Evolutionary conservation across 208 protist species (phyloP).

Genomic region (Acanthamoeba healyi): DNA sequence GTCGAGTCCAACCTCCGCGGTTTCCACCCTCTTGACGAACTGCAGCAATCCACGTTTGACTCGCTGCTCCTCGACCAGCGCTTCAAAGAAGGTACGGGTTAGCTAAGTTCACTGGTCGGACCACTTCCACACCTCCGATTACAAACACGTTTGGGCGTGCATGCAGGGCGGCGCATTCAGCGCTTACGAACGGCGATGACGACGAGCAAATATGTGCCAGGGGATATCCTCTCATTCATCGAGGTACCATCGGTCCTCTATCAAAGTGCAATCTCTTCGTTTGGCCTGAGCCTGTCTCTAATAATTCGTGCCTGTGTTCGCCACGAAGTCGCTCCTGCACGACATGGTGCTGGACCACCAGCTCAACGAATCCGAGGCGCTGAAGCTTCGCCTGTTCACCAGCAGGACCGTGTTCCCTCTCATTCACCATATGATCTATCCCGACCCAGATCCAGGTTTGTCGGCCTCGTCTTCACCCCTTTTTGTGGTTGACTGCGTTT

Average conservation of each 20-base stretch:
- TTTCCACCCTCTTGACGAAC: not conserved
- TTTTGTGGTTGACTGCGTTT: too few relatives aligned
- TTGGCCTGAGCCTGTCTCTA: too few relatives aligned
- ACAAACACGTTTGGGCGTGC: not conserved
- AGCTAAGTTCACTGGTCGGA: not conserved
- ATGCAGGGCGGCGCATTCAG: not conserved
- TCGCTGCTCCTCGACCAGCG: constrained; percentile 18
- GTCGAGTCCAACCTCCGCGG: not conserved
- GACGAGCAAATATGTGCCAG: not conserved
- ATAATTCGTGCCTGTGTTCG: too few relatives aligned
- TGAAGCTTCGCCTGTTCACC: constrained; percentile 7
- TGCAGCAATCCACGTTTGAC: not conserved
- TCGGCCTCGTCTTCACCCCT: not conserved
- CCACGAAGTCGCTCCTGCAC: not conserved
- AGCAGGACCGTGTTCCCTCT: not conserved
- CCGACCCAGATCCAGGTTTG: not conserved
- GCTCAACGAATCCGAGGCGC: not conserved
- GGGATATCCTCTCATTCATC: not conserved
- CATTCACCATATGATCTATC: not conserved
- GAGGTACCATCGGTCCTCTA: not conserved
- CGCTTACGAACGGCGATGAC: not conserved
- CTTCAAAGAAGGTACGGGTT: not conserved
- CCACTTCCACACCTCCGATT: not conserved
- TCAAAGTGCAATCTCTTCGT: not conserved
- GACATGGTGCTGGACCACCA: constrained; percentile 8